Evolutionary conservation across 805 yeast genomes (phyloP), one percentile per base, ranked within the genome.

Genomic region (Ogataea angusta): DNA sequence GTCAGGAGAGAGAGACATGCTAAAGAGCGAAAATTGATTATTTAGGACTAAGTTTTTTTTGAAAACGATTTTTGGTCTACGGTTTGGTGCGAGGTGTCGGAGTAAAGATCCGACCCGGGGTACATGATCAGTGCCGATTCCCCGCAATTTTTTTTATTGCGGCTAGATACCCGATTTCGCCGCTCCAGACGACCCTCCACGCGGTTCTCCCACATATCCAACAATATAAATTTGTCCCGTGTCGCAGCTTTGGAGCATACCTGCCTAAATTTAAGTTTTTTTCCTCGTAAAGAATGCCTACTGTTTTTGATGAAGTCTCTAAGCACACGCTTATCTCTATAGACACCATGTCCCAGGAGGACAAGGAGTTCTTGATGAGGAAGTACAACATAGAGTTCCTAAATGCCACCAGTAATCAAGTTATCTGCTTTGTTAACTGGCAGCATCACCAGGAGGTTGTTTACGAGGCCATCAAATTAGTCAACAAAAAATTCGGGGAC

Each of bases 351-450:
- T 36, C 43, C 27, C 39, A 44, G 19, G 60, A 55, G 43, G 54
- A 50, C 29, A 40, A 47, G 10, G 46, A 51, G 37, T 54, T 28
- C 36, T 47, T 46, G 31, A 25, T 18, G 10, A 42, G 36, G 9
- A 27, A 31, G 10, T 43, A 42, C 33, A 46, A 39, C 6, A 30
- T 53, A 18, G 37, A 47, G 26, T 58, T 58, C 34, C 25, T 45
- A 26, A 54, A 56, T 40, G 61, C 63, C 10, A 58, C 61, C 33
- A 55, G 60, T 3, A 58, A 58, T 43, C 61, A 58, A 45, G 59
- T 49, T 17, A 56, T 56, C 34, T 40, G 48, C 30, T 56, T 38
- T 34, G 41, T 24, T 33, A 46, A 51, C 28, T 56, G 60, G 61
- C 10, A 40, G 15, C 34, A 32, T 7, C 54, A 56, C 29, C 59